A percentile compares a stretch with the other conserved stretches of the same genome.
Conservation (phyloP, 495 filamentous ascomycete genomes). For the Geoglossum glabrum region DNA sequence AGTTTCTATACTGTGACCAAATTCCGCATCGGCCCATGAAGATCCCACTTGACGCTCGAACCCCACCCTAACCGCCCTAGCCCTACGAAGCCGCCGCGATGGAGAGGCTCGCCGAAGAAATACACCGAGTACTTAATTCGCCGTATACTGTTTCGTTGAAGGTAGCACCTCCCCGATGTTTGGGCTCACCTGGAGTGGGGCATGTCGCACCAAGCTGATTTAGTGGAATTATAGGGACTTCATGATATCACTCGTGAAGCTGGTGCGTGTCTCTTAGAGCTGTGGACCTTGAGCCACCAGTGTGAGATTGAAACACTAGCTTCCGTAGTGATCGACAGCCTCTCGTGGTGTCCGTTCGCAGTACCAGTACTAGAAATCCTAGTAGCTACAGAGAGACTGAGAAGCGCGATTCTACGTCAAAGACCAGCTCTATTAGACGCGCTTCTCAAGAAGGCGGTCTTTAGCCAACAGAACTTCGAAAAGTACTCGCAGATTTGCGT, state of each 20-base stretch:
- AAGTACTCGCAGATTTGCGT: conserved; percentile 23
- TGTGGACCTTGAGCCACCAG: conserved; percentile 25
- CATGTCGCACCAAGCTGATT: neutral
- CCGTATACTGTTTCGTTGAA: conserved; percentile 2
- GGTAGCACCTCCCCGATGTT: neutral
- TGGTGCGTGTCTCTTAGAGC: neutral
- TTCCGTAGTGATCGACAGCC: conserved; percentile 24
- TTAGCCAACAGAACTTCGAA: conserved; percentile 7
- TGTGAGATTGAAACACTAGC: conserved; percentile 25
- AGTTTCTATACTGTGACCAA: neutral
- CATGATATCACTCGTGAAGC: neutral
- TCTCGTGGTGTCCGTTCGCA: conserved; percentile 22
- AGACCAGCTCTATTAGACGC: conserved; percentile 24
- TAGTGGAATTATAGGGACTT: neutral
- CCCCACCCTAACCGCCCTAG: neutral
- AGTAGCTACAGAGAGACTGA: conserved; percentile 15
- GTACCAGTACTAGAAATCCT: conserved; percentile 22
- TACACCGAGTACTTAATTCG: neutral
- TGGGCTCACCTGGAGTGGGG: neutral
- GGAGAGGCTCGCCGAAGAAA: neutral
- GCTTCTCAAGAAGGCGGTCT: conserved; percentile 20
- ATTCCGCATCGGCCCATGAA: neutral
- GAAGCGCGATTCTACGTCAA: conserved; percentile 22
- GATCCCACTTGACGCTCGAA: neutral
- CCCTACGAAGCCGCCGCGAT: neutral